Evolutionary conservation across 164 flowering plant genomes (phyloP).

Genomic region (Macadamia tetraphylla): DNA sequence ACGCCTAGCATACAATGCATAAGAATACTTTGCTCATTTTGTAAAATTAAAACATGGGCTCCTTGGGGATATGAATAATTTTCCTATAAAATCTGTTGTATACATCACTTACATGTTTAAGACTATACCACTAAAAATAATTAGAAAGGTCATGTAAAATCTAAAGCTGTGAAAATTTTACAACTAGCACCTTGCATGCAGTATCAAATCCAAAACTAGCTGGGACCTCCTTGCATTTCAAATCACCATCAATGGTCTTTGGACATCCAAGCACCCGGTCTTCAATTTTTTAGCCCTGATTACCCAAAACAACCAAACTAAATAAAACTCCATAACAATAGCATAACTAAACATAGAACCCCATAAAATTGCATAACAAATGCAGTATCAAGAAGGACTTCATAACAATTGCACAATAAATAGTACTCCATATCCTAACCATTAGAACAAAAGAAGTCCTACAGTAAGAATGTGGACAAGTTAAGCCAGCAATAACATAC

Average conservation of each 20-base stretch:
- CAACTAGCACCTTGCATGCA: constrained; percentile 76
- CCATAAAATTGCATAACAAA: too few species aligned
- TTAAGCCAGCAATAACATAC: background rate
- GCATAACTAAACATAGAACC: too few species aligned
- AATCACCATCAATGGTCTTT: constrained; percentile 94
- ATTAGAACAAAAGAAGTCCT: background rate
- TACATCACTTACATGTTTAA: background rate
- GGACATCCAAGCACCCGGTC: constrained; percentile 88
- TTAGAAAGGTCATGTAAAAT: background rate
- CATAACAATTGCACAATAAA: background rate
- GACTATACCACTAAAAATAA: background rate
- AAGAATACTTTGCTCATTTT: too few species aligned
- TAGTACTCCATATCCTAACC: background rate
- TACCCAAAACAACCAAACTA: constrained; percentile 4
- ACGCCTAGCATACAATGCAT: too few species aligned
- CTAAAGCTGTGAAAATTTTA: background rate
- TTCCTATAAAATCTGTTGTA: background rate
- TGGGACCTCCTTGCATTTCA: constrained; percentile 93
- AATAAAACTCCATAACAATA: background rate
- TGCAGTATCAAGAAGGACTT: too few species aligned
- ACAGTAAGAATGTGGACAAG: background rate
- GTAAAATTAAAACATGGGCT: too few species aligned
- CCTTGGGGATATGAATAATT: too few species aligned
- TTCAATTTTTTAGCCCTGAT: constrained; percentile 66
- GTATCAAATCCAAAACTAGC: constrained; percentile 98